These are phyloP conservation scores for Teratosphaeria viscida DNA, from an alignment of 2,329 filamentous ascomycete genomes.

Conservation along the genomic window DNA sequence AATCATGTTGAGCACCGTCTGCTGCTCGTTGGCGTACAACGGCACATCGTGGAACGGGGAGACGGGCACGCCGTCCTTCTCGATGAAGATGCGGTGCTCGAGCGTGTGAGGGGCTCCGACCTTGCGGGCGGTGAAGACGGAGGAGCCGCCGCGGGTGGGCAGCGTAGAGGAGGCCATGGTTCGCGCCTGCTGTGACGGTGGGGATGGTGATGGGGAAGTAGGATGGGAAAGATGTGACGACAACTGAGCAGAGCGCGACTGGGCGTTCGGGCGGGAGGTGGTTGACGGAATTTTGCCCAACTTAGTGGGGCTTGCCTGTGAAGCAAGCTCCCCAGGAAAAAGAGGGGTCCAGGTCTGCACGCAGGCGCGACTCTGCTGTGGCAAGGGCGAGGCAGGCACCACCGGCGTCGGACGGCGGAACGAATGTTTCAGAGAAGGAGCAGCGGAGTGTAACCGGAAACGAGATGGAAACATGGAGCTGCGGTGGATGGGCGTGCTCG, in stretches of 20 bases:
- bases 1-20: slow-evolving; percentile 97
- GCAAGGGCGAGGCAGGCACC: background rate
- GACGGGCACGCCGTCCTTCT: slow-evolving; percentile 89
- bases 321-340: background rate
- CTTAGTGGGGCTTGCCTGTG: background rate
- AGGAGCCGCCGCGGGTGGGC: slow-evolving; percentile 30
- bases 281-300: background rate
- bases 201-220: background rate
- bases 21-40: slow-evolving; percentile 90
- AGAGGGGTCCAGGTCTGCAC: background rate
- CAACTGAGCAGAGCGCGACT: background rate
- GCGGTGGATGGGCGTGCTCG: background rate
- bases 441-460: background rate
- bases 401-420: background rate
- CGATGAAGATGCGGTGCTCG: slow-evolving; percentile 94
- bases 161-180: slow-evolving; percentile 11
- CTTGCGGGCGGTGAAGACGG: slow-evolving; percentile 70
- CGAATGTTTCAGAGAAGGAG: background rate
- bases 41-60: slow-evolving; percentile 98
- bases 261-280: background rate
- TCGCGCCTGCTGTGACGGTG: slow-evolving; percentile 3
- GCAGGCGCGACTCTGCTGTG: background rate
- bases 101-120: slow-evolving; percentile 82
- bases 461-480: background rate
- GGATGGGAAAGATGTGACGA: background rate